phyloP scores from a whole-genome alignment of 352 stramenopile genomes.

The Pythium rishiriense region DNA sequence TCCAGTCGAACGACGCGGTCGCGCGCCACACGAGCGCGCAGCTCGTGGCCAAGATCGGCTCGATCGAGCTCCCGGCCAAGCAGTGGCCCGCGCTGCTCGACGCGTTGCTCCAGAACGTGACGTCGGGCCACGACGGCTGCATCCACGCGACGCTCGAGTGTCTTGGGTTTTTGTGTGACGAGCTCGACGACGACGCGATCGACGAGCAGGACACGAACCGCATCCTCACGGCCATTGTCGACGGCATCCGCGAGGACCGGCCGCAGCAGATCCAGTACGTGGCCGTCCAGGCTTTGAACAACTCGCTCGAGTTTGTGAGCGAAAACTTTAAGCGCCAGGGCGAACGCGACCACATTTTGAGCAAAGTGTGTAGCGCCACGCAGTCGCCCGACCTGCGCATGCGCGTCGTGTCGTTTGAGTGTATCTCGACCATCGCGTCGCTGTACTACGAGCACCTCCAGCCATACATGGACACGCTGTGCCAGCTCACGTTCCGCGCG shows the following conservation, averaged over 20 bases:
- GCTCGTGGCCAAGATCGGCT: conserved; percentile 92
- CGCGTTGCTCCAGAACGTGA: conserved; percentile 93
- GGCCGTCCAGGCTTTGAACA: conserved; percentile 91
- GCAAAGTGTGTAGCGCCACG: conserved; percentile 95
- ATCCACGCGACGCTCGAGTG: conserved; percentile 91
- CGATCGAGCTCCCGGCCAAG: conserved; percentile 92
- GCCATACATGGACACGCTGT: conserved; percentile 97
- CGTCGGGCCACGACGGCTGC: conserved; percentile 72
- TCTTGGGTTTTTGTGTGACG: conserved; percentile 84
- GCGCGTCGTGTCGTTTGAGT: conserved; percentile 94
- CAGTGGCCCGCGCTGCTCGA: conserved; percentile 94
- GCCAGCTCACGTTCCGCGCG: conserved; percentile 93
- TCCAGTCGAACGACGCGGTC: conserved; percentile 61
- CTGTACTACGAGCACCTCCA: conserved; percentile 97
- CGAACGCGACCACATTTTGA: conserved; percentile 96
- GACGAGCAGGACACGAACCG: conserved; percentile 91
- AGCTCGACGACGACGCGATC: conserved; percentile 71
- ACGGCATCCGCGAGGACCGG: conserved; percentile 91
- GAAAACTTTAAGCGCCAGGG: conserved; percentile 96
- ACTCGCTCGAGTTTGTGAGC: conserved; percentile 94
- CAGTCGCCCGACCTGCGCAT: conserved; percentile 87
- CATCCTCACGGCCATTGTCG: conserved; percentile 97
- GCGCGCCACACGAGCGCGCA: conserved; percentile 89
- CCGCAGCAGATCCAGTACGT: conserved; percentile 90
- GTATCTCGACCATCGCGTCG: conserved; percentile 92